Evolutionary conservation across 192 early-diverging fungal genomes (phyloP).

Genomic region (Rhizophagus clarus): DNA sequence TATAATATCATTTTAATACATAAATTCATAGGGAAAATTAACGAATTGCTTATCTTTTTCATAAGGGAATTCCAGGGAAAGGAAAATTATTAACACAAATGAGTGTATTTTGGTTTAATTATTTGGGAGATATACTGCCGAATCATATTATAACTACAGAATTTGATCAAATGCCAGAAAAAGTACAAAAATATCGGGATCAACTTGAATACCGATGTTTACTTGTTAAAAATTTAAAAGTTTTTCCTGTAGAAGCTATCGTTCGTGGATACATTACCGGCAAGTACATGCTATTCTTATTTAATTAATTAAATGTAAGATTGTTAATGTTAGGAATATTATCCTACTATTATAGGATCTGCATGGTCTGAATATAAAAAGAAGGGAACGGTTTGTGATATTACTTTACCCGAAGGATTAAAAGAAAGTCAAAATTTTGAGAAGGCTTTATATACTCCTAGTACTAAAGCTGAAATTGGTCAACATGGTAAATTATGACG

Average conservation of each 20-base stretch:
- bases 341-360: conserved; percentile 59
- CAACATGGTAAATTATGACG: conserved; percentile 72
- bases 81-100: conserved; percentile 97
- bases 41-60: conserved; percentile 2
- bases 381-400: conserved; percentile 92
- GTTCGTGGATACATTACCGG: conserved; percentile 97
- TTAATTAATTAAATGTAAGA: neutral
- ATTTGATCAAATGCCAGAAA: conserved; percentile 88
- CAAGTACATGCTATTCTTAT: conserved; percentile 19
- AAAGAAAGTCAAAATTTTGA: conserved; percentile 84
- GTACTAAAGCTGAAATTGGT: conserved; percentile 98
- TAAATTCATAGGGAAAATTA: neutral
- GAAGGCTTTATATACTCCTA: conserved; percentile 90
- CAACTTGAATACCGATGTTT: conserved; percentile 90
- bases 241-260: conserved; percentile 97
- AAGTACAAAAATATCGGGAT: conserved; percentile 83
- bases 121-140: conserved; percentile 83
- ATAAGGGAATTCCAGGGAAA: conserved; percentile 89
- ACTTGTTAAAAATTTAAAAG: conserved; percentile 88
- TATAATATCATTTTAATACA: neutral
- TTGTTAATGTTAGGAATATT: neutral
- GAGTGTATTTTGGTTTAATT: conserved; percentile 94
- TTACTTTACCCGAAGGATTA: conserved; percentile 77
- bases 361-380: conserved; percentile 95
- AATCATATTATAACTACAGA: conserved; percentile 97